Evolutionary conservation across 352 stramenopile species (phyloP), one percentile per base, ranked within the genome.

Genomic region (Peronosclerospora sorghi): DNA sequence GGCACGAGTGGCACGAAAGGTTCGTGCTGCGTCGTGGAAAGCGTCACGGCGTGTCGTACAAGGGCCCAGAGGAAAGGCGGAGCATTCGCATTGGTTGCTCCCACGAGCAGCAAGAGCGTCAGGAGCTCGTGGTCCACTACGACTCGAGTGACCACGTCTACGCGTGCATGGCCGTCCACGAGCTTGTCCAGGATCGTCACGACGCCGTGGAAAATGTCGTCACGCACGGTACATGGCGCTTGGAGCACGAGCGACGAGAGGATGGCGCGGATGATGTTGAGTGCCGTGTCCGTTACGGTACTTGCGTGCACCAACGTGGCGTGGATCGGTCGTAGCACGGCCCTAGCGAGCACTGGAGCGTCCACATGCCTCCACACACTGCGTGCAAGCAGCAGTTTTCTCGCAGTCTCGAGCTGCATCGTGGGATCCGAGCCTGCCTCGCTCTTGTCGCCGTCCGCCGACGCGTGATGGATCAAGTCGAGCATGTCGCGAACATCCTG

Each of bases 331-430:
- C 59, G 51, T n/a, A 65, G 35, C 2, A 51, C 54, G 8, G 46
- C 56, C n/a, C n/a, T n/a, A n/a, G n/a, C n/a, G n/a, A 42, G 10
- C 51, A 26, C 21, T 26, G 69, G n/a, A 86, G 60, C 32, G 64
- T 73, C 43, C 84, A 65, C 1, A 71, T 70, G 10, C 86, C 52
- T 15, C 69, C 73, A 43, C 87, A 86, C 49, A 91, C 72, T 32
- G 59, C n/a, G n/a, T n/a, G n/a, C n/a, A n/a, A n/a, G n/a, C n/a
- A n/a, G n/a, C n/a, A n/a, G n/a, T n/a, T n/a, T n/a, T n/a, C n/a
- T n/a, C n/a, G n/a, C n/a, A n/a, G n/a, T n/a, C n/a, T n/a, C n/a
- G n/a, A n/a, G n/a, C n/a, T n/a, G n/a, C n/a, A n/a, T n/a, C n/a
- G n/a, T n/a, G n/a, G n/a, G n/a, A n/a, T n/a, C n/a, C n/a, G n/a